A percentile compares a stretch with the other conserved stretches of the same genome.
Conservation (phyloP, 305 asterid species). For the Nicotiana rustica region DNA sequence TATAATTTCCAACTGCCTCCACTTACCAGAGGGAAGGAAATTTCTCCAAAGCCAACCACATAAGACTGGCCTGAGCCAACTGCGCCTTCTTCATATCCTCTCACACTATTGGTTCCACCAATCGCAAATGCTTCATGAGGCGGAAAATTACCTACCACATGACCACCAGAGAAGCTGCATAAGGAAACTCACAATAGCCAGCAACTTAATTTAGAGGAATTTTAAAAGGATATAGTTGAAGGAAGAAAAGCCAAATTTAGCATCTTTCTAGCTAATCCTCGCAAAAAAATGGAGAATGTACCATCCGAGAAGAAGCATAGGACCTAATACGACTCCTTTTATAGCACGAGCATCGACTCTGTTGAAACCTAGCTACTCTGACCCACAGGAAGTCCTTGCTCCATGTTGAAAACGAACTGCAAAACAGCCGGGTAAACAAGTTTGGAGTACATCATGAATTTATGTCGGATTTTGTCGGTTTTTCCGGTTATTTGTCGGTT, state of each 20-base stretch:
- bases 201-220: slow-evolving; percentile 8
- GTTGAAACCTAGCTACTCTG: slow-evolving; percentile 86
- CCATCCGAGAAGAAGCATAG: slow-evolving; percentile 74
- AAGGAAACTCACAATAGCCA: slow-evolving; percentile 23
- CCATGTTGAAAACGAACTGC: slow-evolving; percentile 92
- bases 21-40: slow-evolving; percentile 87
- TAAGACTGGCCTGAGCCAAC: slow-evolving; percentile 94
- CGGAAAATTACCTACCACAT: slow-evolving; percentile 85
- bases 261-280: slow-evolving; percentile 10
- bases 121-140: slow-evolving; percentile 97
- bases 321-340: slow-evolving; percentile 83
- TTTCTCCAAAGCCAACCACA: slow-evolving; percentile 84
- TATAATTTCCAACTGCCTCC: slow-evolving; percentile 30
- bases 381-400: slow-evolving; percentile 85
- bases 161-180: slow-evolving; percentile 87
- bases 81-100: slow-evolving; percentile 97
- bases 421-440: slow-evolving; percentile 35
- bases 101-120: slow-evolving; percentile 96
- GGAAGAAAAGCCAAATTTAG: slow-evolving; percentile 10
- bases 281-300: slow-evolving; percentile 37
- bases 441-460: background rate
- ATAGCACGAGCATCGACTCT: slow-evolving; percentile 87
- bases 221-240: background rate
- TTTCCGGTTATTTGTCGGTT: no score
- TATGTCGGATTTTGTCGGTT: no score